Conservation (phyloP, 2,329 filamentous ascomycete species). For the Paraconiothyrium sp. region DNA sequence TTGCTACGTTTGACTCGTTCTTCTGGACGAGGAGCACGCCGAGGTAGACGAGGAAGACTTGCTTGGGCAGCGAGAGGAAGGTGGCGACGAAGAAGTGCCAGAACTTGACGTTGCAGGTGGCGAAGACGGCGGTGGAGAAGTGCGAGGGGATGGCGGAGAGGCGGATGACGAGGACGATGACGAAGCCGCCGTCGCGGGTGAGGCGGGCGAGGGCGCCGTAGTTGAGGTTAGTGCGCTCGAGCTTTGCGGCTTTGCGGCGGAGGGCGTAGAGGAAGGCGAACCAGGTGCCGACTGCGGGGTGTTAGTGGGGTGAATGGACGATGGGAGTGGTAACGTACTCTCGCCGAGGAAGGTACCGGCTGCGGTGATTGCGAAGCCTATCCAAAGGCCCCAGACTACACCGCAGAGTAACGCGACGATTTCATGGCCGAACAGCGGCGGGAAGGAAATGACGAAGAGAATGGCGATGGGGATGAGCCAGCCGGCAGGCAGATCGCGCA, state of each 20-base stretch:
- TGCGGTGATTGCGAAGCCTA: constrained; percentile 46
- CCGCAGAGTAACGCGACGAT: constrained; percentile 46
- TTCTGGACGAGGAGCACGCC: constrained; percentile 44
- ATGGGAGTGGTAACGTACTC: constrained; percentile 27
- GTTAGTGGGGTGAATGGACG: not conserved
- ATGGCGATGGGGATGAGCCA: constrained; percentile 48
- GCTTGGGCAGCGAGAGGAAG: constrained; percentile 46
- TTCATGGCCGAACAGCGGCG: constrained; percentile 47
- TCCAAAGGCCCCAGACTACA: constrained; percentile 47
- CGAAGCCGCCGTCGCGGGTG: constrained; percentile 46
- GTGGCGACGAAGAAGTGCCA: constrained; percentile 47
- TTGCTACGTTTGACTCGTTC: constrained; percentile 32
- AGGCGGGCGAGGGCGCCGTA: constrained; percentile 48
- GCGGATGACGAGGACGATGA: constrained; percentile 47
- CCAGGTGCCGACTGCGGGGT: constrained; percentile 44
- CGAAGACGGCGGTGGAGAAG: constrained; percentile 48
- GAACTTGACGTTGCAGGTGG: constrained; percentile 49
- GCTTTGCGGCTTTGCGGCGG: constrained; percentile 39
- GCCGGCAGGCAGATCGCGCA: constrained; percentile 46
- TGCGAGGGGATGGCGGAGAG: constrained; percentile 47
- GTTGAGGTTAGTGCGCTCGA: constrained; percentile 48
- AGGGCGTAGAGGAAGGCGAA: constrained; percentile 47
- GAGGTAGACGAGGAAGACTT: constrained; percentile 48
- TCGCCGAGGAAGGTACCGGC: constrained; percentile 48
- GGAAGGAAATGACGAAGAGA: constrained; percentile 46